Base-by-base conservation (phyloP, 139 green algal genomes). In the Astrephomene gubernaculifera region DNA sequence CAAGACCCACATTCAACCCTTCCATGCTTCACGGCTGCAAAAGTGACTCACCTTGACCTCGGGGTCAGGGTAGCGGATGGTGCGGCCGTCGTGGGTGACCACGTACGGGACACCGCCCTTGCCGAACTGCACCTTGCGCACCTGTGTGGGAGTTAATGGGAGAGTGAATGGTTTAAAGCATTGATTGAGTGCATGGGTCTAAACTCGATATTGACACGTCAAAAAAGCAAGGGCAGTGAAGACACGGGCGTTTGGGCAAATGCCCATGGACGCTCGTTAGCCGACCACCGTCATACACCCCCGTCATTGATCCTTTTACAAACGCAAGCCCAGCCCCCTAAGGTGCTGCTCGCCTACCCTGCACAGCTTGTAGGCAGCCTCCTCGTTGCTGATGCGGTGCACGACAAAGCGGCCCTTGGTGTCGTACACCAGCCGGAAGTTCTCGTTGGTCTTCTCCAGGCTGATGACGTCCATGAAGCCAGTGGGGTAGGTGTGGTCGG, bases 381-480 rank as follows among this genome's bases (percentile, higher is more conserved):
- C 97, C 90, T 99, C 96, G 39, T 90, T 90, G 45, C 71, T 95
- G 93, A 99, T 99, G 92, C 96, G 94, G 94, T 99, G 98, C 65
- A 98, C 92, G 43, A 98, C 95, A 90, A 99, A 99, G 87, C 98
- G 96, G 52, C 98, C 98, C 95, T 99, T 99, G 90, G 91, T 90
- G 91, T 99, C 98, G 82, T 98, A 99, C 57, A 99, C 88, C 85
- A 99, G 88, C 71, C 97, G 88, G 92, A 96, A 97, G 90, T 96
- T 87, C 93, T 96, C 95, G 72, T 96, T 90, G 12, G 97, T 99
- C 96, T 99, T 99, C 60, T 97, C 94, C 76, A 99, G 97, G 71
- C 93, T 86, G 27, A 99, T 92, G 22, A 99, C 96, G 85, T 99
- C 97, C 98, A 99, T 99, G 95, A 99, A 99, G 43, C 98, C 98